These are phyloP conservation scores for Baffinella frigidus DNA, from an alignment of 208 protist species.

Conservation along the genomic window DNA sequence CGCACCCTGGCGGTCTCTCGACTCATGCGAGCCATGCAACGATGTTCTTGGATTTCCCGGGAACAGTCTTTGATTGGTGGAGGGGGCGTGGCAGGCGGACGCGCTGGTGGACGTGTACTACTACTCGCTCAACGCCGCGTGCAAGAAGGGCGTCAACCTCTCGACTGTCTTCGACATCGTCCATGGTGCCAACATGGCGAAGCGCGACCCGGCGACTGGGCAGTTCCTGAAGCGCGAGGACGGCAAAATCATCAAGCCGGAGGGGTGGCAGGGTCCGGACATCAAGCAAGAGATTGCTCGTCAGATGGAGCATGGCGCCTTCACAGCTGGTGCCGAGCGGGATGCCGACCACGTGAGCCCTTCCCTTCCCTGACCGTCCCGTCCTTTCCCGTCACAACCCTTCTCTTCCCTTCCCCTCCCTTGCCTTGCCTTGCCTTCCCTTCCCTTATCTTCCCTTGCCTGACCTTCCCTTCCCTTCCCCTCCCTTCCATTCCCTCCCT, in stretches of 20 bases:
- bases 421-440: no score
- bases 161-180: constrained; percentile 39
- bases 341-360: constrained; percentile 11
- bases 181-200: constrained; percentile 26
- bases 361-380: no score
- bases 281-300: neutral
- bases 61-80: no score
- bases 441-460: no score
- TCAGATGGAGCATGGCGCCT: neutral
- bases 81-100: neutral
- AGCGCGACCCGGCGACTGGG: constrained; percentile 24
- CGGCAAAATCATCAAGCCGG: constrained; percentile 45
- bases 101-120: constrained; percentile 28
- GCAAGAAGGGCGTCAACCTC: constrained; percentile 43
- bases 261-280: constrained; percentile 3
- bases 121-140: constrained; percentile 14
- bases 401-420: no score
- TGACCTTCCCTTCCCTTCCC: no score
- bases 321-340: neutral
- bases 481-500: no score
- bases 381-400: neutral
- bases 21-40: no score
- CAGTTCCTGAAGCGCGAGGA: constrained; percentile 48
- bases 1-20: no score
- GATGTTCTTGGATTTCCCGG: no score